Percentiles rank a stretch among this genome's conserved stretches.
phyloP scores from a whole-genome alignment of 2,329 filamentous ascomycete genomes.

The Pestalotiopsis sp. region DNA sequence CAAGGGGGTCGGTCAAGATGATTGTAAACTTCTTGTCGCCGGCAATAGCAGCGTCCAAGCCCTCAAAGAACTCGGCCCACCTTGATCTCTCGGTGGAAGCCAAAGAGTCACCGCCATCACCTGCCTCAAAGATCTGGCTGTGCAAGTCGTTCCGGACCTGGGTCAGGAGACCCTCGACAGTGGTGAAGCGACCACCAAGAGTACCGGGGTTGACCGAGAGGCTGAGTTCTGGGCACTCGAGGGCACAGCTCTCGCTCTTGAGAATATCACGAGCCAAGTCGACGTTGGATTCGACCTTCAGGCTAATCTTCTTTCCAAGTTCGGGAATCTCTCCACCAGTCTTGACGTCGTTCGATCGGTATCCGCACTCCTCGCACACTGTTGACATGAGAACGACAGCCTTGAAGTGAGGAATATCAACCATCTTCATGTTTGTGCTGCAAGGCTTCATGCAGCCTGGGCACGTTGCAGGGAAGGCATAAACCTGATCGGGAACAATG shows the following conservation, averaged over 20 bases:
- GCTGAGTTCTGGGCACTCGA: slow-evolving; percentile 84
- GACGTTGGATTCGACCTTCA: slow-evolving; percentile 67
- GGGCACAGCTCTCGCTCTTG: slow-evolving; percentile 89
- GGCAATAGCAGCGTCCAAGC: slow-evolving; percentile 75
- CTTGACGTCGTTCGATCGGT: slow-evolving; percentile 96
- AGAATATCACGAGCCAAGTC: slow-evolving; percentile 92
- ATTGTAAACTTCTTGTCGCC: slow-evolving; percentile 82
- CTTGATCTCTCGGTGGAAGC: slow-evolving; percentile 62
- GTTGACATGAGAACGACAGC: slow-evolving; percentile 96
- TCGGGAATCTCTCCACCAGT: slow-evolving; percentile 91
- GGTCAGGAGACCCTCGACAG: slow-evolving; percentile 89
- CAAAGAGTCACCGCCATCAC: slow-evolving; percentile 81
- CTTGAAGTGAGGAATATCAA: slow-evolving; percentile 97
- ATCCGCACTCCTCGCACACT: slow-evolving; percentile 87
- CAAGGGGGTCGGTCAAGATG: slow-evolving; percentile 83
- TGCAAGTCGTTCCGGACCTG: slow-evolving; percentile 91
- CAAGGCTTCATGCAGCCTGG: slow-evolving; percentile 87
- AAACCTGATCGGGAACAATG: slow-evolving; percentile 91
- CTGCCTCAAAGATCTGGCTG: slow-evolving; percentile 81
- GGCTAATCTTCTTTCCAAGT: slow-evolving; percentile 79
- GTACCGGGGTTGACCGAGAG: slow-evolving; percentile 91
- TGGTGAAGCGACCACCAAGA: slow-evolving; percentile 94
- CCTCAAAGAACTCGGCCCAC: slow-evolving; percentile 82
- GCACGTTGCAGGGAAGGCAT: slow-evolving; percentile 88
- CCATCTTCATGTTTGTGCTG: slow-evolving; percentile 97